phyloP scores from a whole-genome alignment of 257 asterid genomes.

The Nemophila menziesii region DNA sequence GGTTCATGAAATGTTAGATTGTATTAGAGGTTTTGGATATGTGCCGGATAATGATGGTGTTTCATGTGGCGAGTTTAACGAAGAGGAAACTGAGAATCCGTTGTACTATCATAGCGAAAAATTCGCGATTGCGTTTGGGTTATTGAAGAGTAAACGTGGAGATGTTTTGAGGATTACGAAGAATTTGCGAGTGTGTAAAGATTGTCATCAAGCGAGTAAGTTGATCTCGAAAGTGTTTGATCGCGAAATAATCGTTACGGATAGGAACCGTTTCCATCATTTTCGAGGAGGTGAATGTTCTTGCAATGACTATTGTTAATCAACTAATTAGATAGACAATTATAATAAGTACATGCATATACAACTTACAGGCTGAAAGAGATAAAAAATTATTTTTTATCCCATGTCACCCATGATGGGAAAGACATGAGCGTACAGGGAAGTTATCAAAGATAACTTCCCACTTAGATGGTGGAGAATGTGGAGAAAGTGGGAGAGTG shows the following conservation, averaged over 20 bases:
- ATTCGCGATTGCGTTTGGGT: conserved; percentile 70
- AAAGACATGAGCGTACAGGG: too few species aligned
- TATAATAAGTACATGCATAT: too few species aligned
- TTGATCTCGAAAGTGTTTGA: conserved; percentile 45
- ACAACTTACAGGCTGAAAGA: too few species aligned
- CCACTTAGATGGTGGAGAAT: too few species aligned
- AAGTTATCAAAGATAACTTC: too few species aligned
- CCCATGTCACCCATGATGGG: too few species aligned
- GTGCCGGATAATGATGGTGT: conserved; percentile 39
- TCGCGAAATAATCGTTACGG: conserved; percentile 65
- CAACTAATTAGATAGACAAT: too few species aligned
- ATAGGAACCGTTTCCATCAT: conserved; percentile 67
- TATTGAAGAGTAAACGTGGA: conserved; percentile 48
- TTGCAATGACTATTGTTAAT: conserved; percentile 67
- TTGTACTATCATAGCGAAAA: conserved; percentile 67
- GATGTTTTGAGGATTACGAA: conserved; percentile 58
- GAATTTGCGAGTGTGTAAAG: conserved; percentile 68
- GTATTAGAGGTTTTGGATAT: conserved; percentile 40
- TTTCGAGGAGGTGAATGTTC: conserved; percentile 63
- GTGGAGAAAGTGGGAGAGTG: too few species aligned
- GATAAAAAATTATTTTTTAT: too few species aligned
- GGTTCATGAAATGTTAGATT: conserved; percentile 48
- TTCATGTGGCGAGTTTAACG: conserved; percentile 25
- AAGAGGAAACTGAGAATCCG: conserved; percentile 63
- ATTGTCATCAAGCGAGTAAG: conserved; percentile 68